Base-by-base conservation (phyloP, 192 early-diverging fungal genomes). In the Podila epigama region DNA sequence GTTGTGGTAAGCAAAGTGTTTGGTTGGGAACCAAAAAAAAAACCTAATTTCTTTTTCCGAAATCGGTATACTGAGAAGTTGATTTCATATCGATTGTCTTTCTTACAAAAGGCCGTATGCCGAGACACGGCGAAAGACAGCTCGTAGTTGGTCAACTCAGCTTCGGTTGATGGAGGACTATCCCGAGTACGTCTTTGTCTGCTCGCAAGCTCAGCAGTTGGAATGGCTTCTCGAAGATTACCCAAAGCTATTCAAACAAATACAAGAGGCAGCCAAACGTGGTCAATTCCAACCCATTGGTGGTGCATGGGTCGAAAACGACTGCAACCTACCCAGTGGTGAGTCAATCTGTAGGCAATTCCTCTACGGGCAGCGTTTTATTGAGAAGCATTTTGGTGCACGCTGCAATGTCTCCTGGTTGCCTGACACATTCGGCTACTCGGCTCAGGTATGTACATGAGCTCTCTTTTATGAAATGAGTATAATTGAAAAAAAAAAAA, bases 291-390 rank as follows among this genome's bases (percentile, higher is more conserved):
- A 97, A 48, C 94, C 94, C 6, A 96, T 97, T 58, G 98, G 98
- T 29, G 94, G 92, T 63, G 95, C 95, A 25, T 98, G 96, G 97
- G 88, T 98, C 13, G 98, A 99, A 77, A 98, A 98, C 96, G 98
- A 99, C 81, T 93, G 92, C 81, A 98, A 99, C 83, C 82, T 99
- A 41, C 98, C 98, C 5, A 93, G 91, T 39, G 98, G 98, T n/a
- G 98, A 99, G 78, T 89, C 94, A 3, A 73, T 99, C 34, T 91
- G 88, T 56, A 88, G 98, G 16, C 98, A 99, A 78, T 97, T 99
- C 83, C 77, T 98, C 20, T 93, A 95, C 39, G 98, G 94, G 0
- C 96, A 98, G 73, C 85, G 92, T 9, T 98, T 88, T 82, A 96
- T 94, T 72, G 87, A 94, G 60, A 83, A 92, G 53, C 70, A 92